phyloP scores from a whole-genome alignment of 1,284 basidiomycete genomes.

The Ustilago loliicola region DNA sequence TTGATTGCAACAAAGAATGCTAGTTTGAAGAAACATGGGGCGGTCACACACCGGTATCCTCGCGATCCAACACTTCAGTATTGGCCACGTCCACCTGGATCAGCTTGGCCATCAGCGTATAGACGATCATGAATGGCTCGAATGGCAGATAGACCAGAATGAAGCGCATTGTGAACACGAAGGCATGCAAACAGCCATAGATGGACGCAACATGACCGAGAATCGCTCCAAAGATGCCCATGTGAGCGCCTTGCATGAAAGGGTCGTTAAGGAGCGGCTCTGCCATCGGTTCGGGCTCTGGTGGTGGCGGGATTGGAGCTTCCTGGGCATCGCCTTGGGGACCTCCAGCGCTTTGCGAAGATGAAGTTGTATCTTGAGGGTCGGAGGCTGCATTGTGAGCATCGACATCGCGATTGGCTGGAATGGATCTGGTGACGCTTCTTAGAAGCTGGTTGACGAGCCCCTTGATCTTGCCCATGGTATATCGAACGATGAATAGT shows the following conservation, averaged over 20 bases:
- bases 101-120: conserved; percentile 25
- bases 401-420: conserved; percentile 10
- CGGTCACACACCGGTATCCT: not conserved
- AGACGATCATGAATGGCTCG: conserved; percentile 42
- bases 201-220: conserved; percentile 37
- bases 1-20: not conserved
- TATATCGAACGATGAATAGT: conserved; percentile 33
- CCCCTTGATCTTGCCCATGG: conserved; percentile 12
- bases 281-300: conserved; percentile 13
- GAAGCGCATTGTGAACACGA: conserved; percentile 36
- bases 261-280: conserved; percentile 38
- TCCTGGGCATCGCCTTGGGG: not conserved
- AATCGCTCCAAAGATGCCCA: conserved; percentile 46
- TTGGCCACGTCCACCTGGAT: conserved; percentile 47
- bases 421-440: conserved; percentile 11
- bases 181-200: conserved; percentile 47
- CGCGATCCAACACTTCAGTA: conserved; percentile 44
- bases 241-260: conserved; percentile 25
- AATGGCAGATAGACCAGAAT: conserved; percentile 50
- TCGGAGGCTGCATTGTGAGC: not conserved
- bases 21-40: not conserved
- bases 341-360: conserved; percentile 7
- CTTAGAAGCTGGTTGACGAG: conserved; percentile 3
- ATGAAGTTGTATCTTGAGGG: conserved; percentile 1
- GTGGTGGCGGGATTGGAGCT: not conserved